Base-by-base conservation (phyloP, 495 filamentous ascomycete species). In the Aspergillus incahuasiensis region DNA sequence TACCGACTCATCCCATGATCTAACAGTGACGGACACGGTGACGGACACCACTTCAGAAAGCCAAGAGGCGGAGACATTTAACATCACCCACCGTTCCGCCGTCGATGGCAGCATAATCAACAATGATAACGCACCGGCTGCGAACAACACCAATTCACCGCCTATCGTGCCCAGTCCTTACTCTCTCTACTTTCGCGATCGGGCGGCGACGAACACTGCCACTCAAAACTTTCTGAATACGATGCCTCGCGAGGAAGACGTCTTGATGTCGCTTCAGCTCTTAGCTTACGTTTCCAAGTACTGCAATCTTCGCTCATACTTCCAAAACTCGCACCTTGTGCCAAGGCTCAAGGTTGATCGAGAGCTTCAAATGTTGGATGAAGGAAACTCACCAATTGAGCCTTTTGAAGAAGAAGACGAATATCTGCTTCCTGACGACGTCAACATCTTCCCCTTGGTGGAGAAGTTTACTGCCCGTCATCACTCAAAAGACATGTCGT, bases 201-300 rank as follows among this genome's bases (percentile, higher is more conserved):
- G 83, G 43, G 25, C 25, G 43, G 25, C 25, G 8, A 81, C 82
- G 15, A 74, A 86, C 20, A 79, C 81, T 21, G 73, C 82, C 0
- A 80, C 81, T 59, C 82, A 86, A 20, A 83, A 86, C 54, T 83
- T 92, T 53, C 65, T 95, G 34, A 88, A 90, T 24, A 86, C 90
- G 20, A 95, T 96, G 86, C 94, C 94, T 18, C 83, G 94, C 35
- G 94, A 97, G 60, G 94, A 98, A 65, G 94, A 98, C 64, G 94
- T 98, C 15, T 74, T 98, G 58, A 95, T 97, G 91, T 96, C 94
- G 0, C 79, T 98, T n/a, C 94, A 98, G 72, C 83, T 98, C 7
- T 81, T 98, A 24, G 94, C 94, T 3, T 98, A 98, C 65, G 91
- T 98, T 54, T 96, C 92, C 28, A 98, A 98, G 70, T 98, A 98